A percentile compares a stretch with the other conserved stretches of the same genome.
Evolutionary conservation across 192 early-diverging fungal genomes (phyloP).

Genomic region (Backusella luteola): DNA sequence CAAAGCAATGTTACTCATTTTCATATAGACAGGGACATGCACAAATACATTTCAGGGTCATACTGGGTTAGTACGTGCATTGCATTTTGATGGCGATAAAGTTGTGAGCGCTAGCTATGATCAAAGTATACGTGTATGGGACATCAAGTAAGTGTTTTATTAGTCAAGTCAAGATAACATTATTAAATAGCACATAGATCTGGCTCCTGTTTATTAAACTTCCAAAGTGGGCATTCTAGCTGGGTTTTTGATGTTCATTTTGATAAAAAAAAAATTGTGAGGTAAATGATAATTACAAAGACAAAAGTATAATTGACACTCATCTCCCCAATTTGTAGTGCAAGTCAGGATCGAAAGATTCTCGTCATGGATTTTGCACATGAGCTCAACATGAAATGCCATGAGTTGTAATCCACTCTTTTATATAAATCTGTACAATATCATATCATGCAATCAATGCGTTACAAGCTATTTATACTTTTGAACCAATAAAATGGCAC

Average conservation of each 20-base stretch:
- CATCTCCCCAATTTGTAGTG: slow-evolving; percentile 14
- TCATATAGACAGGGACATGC: slow-evolving; percentile 48
- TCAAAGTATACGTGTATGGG: slow-evolving; percentile 94
- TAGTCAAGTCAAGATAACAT: not conserved
- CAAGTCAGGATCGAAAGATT: slow-evolving; percentile 43
- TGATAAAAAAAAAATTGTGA: slow-evolving; percentile 75
- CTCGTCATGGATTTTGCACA: slow-evolving; percentile 44
- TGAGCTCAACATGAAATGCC: slow-evolving; percentile 33
- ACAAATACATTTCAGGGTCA: slow-evolving; percentile 60
- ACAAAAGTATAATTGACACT: no score
- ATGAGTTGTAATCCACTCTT: not conserved
- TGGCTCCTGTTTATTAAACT: slow-evolving; percentile 72
- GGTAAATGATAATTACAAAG: slow-evolving; percentile 30
- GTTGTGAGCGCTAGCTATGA: slow-evolving; percentile 90
- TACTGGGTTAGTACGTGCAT: slow-evolving; percentile 76
- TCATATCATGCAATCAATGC: not conserved
- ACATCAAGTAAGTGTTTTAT: slow-evolving; percentile 49
- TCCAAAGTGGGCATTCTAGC: slow-evolving; percentile 78
- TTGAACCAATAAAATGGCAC: not conserved
- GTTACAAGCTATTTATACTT: not conserved
- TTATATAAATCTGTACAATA: not conserved
- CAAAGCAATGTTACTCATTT: slow-evolving; percentile 3
- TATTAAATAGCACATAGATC: slow-evolving; percentile 29
- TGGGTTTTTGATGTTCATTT: slow-evolving; percentile 98
- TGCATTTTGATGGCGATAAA: slow-evolving; percentile 77